phyloP scores from a whole-genome alignment of 768 basidiomycete genomes.

The Mycena capillaripes region DNA sequence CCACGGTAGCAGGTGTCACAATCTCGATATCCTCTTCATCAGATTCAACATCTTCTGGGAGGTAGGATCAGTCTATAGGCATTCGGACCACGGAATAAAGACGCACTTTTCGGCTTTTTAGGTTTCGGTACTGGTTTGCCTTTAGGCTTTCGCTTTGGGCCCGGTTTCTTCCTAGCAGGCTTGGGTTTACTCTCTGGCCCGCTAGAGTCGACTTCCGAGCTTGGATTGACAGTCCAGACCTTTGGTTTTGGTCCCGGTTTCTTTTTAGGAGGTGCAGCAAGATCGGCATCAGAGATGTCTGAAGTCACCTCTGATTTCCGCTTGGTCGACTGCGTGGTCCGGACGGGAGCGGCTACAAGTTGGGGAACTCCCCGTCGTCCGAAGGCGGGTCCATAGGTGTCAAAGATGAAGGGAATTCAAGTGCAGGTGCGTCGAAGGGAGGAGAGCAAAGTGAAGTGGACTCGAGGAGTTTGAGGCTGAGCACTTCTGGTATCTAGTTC shows the following conservation, averaged over 20 bases:
- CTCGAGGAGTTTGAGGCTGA: constrained; percentile 18
- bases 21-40: constrained; percentile 8
- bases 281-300: constrained; percentile 16
- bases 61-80: background rate
- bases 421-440: background rate
- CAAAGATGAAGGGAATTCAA: background rate
- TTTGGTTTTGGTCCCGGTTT: constrained; percentile 13
- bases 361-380: background rate
- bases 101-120: constrained; percentile 13
- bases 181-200: constrained; percentile 10
- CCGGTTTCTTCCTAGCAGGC: constrained; percentile 13
- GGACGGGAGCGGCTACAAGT: background rate
- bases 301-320: constrained; percentile 10
- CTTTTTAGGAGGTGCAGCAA: constrained; percentile 12
- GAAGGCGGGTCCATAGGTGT: background rate
- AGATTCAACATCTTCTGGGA: constrained; percentile 9
- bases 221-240: constrained; percentile 3
- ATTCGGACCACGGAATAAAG: constrained; percentile 6
- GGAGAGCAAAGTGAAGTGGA: background rate
- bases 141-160: constrained; percentile 3
- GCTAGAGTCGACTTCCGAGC: background rate
- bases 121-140: background rate
- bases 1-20: background rate
- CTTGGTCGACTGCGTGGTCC: constrained; percentile 7
- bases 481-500: constrained; percentile 4